These are phyloP conservation scores for Fallopia convolvulus DNA, from an alignment of 148 eudicot species.

Conservation along the genomic window DNA sequence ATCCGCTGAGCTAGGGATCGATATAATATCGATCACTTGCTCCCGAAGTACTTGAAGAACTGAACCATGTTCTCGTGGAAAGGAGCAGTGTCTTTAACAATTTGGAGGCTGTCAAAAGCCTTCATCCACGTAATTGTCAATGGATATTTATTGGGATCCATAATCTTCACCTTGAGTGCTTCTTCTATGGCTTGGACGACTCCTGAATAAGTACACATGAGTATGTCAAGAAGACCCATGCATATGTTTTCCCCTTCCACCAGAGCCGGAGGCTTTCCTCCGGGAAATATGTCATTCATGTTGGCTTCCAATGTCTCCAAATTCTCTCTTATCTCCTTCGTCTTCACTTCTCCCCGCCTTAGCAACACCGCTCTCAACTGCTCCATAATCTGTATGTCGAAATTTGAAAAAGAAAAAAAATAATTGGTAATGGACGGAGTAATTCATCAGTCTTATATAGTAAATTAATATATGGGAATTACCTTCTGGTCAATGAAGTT, in stretches of 20 bases:
- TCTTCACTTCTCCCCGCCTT: not conserved
- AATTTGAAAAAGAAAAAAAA: not conserved
- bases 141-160: slow-evolving; percentile 17
- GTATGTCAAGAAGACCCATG: slow-evolving; percentile 21
- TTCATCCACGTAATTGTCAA: slow-evolving; percentile 14
- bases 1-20: no score
- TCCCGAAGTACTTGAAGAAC: slow-evolving; percentile 14
- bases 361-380: not conserved
- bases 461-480: no score
- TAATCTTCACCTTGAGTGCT: slow-evolving; percentile 17
- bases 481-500: slow-evolving; percentile 17
- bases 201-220: slow-evolving; percentile 9
- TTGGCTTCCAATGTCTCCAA: slow-evolving; percentile 17
- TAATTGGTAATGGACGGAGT: no score
- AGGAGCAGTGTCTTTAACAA: slow-evolving; percentile 20
- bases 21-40: not conserved
- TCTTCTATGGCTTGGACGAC: slow-evolving; percentile 15
- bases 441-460: not conserved
- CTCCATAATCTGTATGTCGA: slow-evolving; percentile 5
- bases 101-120: slow-evolving; percentile 10
- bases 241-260: not conserved
- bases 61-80: slow-evolving; percentile 12
- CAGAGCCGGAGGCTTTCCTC: not conserved
- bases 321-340: slow-evolving; percentile 10
- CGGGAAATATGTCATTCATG: slow-evolving; percentile 14